These are phyloP conservation scores for Plasmodium vivax DNA, from an alignment of 169 alveolate genomes.

Conservation along the genomic window DNA sequence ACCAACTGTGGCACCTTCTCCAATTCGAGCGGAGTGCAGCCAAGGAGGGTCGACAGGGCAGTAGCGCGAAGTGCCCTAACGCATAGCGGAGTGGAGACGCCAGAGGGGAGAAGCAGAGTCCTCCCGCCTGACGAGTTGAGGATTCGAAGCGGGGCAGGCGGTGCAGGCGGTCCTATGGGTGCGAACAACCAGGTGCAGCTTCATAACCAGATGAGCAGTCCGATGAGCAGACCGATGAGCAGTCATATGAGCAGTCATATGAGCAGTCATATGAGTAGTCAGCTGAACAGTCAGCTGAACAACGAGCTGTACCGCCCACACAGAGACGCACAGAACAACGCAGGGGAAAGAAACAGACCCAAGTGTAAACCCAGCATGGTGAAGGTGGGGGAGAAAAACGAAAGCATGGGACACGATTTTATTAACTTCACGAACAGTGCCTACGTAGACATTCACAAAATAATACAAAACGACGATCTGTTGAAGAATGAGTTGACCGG, in stretches of 20 bases:
- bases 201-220: neutral
- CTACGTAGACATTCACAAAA: constrained; percentile 55
- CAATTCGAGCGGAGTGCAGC: neutral
- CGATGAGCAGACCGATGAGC: neutral
- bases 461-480: constrained; percentile 45
- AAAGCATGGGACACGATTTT: constrained; percentile 31
- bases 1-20: neutral
- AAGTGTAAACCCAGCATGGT: neutral
- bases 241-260: neutral
- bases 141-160: neutral
- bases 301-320: neutral
- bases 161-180: neutral
- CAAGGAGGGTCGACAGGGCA: neutral
- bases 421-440: constrained; percentile 36
- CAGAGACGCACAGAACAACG: neutral
- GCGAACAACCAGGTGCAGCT: neutral
- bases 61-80: neutral
- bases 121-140: neutral
- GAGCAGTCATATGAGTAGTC: too few relatives aligned
- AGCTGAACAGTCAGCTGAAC: neutral
- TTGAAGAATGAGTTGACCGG: constrained; percentile 41
- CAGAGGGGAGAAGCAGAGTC: neutral
- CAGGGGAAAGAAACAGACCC: neutral
- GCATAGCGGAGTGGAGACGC: neutral
- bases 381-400: neutral